Evolutionary conservation across 768 basidiomycete species (phyloP).

Genomic region (Omphalotus guepiniiformis): DNA sequence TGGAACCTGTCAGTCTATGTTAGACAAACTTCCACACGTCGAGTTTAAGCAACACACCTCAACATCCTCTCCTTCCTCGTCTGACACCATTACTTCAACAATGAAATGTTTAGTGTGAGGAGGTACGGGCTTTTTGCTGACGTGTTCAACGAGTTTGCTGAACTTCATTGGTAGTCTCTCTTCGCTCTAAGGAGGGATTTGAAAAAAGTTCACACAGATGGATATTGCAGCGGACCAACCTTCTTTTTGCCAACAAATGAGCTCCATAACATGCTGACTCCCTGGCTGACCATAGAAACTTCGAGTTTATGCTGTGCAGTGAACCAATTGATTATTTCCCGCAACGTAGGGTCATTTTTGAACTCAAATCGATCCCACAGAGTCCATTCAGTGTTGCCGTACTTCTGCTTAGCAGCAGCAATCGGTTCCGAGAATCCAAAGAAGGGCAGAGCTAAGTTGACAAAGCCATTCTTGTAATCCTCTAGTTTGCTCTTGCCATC

Average conservation of each 20-base stretch:
- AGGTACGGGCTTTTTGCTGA: constrained; percentile 91
- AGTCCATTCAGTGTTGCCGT: constrained; percentile 88
- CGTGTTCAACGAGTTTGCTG: constrained; percentile 84
- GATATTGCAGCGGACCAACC: constrained; percentile 39
- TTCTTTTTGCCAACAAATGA: constrained; percentile 92
- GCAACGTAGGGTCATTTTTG: constrained; percentile 80
- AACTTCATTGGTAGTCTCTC: constrained; percentile 89
- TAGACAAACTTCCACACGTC: constrained; percentile 4
- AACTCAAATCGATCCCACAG: constrained; percentile 98
- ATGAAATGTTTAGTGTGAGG: constrained; percentile 80
- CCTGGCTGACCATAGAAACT: constrained; percentile 93
- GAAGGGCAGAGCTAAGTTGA: constrained; percentile 97
- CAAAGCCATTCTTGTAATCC: constrained; percentile 96
- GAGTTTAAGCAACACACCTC: constrained; percentile 51
- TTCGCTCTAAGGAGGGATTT: constrained; percentile 55
- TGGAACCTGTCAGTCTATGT: constrained; percentile 50
- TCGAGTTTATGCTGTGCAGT: constrained; percentile 78
- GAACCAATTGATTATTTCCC: constrained; percentile 85
- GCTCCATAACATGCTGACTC: constrained; percentile 98
- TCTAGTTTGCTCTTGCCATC: constrained; percentile 93
- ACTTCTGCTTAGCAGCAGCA: constrained; percentile 84
- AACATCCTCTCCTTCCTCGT: constrained; percentile 92
- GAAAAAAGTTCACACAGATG: constrained; percentile 2
- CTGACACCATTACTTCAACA: constrained; percentile 92
- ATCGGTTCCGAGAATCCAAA: constrained; percentile 99